Evolutionary conservation across 2,329 filamentous ascomycete species (phyloP).

Genomic region (Nigrospora sphaerica): DNA sequence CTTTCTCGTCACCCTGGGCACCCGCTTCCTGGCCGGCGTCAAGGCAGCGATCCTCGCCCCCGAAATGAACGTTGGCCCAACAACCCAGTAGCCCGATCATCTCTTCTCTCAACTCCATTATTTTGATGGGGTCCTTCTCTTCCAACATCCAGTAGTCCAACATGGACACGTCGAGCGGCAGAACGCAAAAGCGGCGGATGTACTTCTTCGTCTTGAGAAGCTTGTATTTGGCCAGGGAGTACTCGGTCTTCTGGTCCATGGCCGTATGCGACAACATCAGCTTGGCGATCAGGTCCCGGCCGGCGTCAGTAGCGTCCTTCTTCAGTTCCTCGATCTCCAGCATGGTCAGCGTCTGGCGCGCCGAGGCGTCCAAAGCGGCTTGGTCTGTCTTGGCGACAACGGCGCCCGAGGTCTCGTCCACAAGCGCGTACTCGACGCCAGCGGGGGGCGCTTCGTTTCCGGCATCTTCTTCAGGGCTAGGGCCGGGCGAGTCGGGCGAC

Average conservation of each 20-base stretch:
- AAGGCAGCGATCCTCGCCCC: constrained; percentile 11
- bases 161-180: constrained; percentile 74
- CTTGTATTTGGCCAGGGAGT: constrained; percentile 93
- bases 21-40: not conserved
- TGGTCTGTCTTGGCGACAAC: constrained; percentile 49
- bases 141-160: constrained; percentile 71
- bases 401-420: constrained; percentile 37
- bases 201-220: constrained; percentile 92
- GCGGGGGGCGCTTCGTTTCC: constrained; percentile 37
- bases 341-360: constrained; percentile 69
- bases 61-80: constrained; percentile 84
- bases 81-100: constrained; percentile 73
- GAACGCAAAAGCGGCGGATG: constrained; percentile 74
- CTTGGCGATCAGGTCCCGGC: constrained; percentile 87
- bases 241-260: constrained; percentile 89
- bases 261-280: constrained; percentile 83
- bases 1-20: constrained; percentile 8
- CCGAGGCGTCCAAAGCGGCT: constrained; percentile 53
- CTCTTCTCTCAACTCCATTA: constrained; percentile 83
- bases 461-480: constrained; percentile 27
- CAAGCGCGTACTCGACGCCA: constrained; percentile 36
- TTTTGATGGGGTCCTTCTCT: constrained; percentile 72
- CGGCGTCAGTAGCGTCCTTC: constrained; percentile 67
- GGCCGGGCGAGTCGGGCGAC: constrained; percentile 26
- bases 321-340: constrained; percentile 71